phyloP scores from a whole-genome alignment of 495 filamentous ascomycete species.

The Neurospora sp. region DNA sequence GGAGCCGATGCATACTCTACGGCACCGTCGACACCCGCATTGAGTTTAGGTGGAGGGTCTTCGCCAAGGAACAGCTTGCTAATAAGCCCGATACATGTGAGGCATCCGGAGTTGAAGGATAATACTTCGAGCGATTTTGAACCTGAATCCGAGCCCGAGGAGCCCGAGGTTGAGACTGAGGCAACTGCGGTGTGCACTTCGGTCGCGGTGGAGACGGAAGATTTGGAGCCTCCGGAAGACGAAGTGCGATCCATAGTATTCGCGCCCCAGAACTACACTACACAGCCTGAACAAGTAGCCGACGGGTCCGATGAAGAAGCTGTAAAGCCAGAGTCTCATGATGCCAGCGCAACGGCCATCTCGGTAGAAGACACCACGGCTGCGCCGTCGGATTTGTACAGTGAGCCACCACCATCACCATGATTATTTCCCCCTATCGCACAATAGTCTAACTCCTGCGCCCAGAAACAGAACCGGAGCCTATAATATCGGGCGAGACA shows the following conservation, averaged over 20 bases:
- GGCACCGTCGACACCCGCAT: constrained; percentile 28
- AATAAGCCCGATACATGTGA: constrained; percentile 14
- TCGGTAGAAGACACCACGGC: not conserved
- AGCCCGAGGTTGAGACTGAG: not conserved
- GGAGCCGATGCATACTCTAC: constrained; percentile 18
- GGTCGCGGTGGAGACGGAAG: not conserved
- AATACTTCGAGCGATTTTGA: constrained; percentile 1
- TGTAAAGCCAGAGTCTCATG: not conserved
- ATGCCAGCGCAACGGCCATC: not conserved
- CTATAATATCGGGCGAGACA: not conserved
- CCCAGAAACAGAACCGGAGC: not conserved
- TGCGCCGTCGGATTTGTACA: not conserved
- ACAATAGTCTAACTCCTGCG: not conserved
- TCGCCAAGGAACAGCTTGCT: constrained; percentile 28
- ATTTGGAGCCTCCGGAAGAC: not conserved
- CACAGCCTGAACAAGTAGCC: not conserved
- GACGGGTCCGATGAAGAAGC: not conserved
- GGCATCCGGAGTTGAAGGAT: constrained; percentile 10
- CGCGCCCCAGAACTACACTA: not conserved
- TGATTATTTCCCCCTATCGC: not conserved
- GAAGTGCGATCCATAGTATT: not conserved
- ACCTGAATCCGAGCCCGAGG: constrained; percentile 15
- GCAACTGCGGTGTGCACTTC: not conserved
- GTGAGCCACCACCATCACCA: constrained; percentile 3
- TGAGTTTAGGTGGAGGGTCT: constrained; percentile 23